Conservation (phyloP, 2,329 filamentous ascomycete genomes). For the Exutisphaerella laricina region DNA sequence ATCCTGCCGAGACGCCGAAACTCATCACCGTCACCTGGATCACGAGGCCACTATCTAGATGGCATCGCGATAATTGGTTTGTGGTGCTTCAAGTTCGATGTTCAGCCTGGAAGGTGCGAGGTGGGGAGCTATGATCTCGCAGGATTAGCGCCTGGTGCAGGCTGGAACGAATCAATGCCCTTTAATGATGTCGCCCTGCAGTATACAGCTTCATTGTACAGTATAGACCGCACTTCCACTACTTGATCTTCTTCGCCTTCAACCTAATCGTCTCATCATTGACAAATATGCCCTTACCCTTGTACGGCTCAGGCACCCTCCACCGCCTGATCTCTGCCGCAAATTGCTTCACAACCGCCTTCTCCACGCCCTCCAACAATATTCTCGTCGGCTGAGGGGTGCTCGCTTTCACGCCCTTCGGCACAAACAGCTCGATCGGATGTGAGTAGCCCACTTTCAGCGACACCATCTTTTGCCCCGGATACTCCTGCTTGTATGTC, state of each 20-base stretch:
- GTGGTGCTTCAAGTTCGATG: no score
- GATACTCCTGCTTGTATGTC: constrained; percentile 61
- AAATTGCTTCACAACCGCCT: constrained; percentile 82
- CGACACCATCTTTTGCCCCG: constrained; percentile 81
- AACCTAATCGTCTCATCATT: constrained; percentile 96
- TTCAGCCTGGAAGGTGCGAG: no score
- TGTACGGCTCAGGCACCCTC: constrained; percentile 93
- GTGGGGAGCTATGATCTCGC: no score
- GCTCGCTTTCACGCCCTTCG: constrained; percentile 75
- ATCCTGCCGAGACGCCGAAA: background rate
- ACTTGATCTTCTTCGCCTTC: constrained; percentile 76
- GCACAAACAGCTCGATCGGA: constrained; percentile 83
- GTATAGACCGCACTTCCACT: no score
- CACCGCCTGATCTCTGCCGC: constrained; percentile 82
- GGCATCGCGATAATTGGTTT: no score
- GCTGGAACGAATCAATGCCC: no score
- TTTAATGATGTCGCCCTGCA: no score
- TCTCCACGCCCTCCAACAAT: constrained; percentile 79
- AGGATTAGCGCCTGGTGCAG: no score
- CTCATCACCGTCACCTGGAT: no score
- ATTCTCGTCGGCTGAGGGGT: constrained; percentile 88
- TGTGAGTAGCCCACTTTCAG: constrained; percentile 97
- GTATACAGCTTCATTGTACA: no score
- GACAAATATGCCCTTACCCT: constrained; percentile 98
- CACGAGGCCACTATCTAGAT: no score